phyloP scores from a whole-genome alignment of 345 rosid species.

The Iberis pinnata region DNA sequence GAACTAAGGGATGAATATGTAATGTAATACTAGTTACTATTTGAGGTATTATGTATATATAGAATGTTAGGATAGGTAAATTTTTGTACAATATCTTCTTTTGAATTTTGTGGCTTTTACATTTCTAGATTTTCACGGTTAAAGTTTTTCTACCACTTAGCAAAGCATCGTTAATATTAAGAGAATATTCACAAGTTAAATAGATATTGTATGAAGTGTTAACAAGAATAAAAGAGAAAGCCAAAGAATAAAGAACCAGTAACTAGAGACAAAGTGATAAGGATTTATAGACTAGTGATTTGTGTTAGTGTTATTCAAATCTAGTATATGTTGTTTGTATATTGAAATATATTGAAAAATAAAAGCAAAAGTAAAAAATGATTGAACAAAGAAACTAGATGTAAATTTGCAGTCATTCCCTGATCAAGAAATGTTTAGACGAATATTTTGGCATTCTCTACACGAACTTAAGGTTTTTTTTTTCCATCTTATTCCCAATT shows the following conservation, averaged over 20 bases:
- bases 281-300: too few species aligned
- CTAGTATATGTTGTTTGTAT: too few species aligned
- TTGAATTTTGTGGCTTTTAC: slow-evolving; percentile 14
- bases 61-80: slow-evolving; percentile 8
- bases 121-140: slow-evolving; percentile 1
- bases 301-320: too few species aligned
- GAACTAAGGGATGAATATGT: slow-evolving; percentile 73
- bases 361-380: too few species aligned
- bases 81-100: slow-evolving; percentile 11
- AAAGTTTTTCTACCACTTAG: neutral
- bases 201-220: neutral
- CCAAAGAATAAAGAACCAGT: slow-evolving; percentile 10
- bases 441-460: too few species aligned
- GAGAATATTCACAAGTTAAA: slow-evolving; percentile 18
- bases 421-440: too few species aligned
- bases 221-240: slow-evolving; percentile 14
- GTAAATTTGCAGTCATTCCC: too few species aligned
- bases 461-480: too few species aligned
- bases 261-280: too few species aligned
- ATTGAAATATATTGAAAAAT: too few species aligned
- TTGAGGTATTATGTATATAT: slow-evolving; percentile 15
- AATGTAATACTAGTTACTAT: slow-evolving; percentile 5
- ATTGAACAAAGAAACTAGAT: too few species aligned
- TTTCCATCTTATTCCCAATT: too few species aligned
- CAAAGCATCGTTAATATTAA: slow-evolving; percentile 2